Evolutionary conservation across 805 yeast genomes (phyloP).

Genomic region (Candida pseudoglaebosa): DNA sequence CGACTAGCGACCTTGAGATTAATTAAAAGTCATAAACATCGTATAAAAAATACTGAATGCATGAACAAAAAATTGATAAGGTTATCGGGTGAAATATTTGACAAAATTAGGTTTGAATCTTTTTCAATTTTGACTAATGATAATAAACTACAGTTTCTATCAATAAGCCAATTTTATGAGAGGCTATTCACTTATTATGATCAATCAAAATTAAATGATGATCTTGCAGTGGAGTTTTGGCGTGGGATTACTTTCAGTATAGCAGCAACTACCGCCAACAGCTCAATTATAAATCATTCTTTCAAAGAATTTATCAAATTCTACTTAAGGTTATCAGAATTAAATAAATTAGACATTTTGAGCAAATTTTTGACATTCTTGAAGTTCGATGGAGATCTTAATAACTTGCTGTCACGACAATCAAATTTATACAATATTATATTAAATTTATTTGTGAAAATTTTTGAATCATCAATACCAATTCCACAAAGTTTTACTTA

Average conservation of each 20-base stretch:
- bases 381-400: conserved; percentile 19
- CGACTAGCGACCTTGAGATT: conserved; percentile 49
- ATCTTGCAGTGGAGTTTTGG: conserved; percentile 39
- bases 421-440: conserved; percentile 21
- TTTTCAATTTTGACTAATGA: conserved; percentile 21
- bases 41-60: background rate
- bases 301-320: conserved; percentile 33
- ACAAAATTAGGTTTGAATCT: conserved; percentile 45
- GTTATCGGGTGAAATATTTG: conserved; percentile 62
- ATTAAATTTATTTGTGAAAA: conserved; percentile 28
- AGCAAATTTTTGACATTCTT: conserved; percentile 4
- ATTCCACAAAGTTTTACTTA: conserved; percentile 27
- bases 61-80: conserved; percentile 40
- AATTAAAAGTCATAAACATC: conserved; percentile 24
- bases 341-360: background rate
- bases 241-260: conserved; percentile 50
- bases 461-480: conserved; percentile 35
- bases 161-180: background rate
- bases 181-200: conserved; percentile 16
- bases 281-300: conserved; percentile 39
- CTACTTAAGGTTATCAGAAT: background rate
- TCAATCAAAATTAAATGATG: background rate
- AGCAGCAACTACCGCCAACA: conserved; percentile 55
- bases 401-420: conserved; percentile 6
- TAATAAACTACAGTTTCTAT: background rate